phyloP scores from a whole-genome alignment of 148 eudicot genomes.

The Suaeda aralocaspica region DNA sequence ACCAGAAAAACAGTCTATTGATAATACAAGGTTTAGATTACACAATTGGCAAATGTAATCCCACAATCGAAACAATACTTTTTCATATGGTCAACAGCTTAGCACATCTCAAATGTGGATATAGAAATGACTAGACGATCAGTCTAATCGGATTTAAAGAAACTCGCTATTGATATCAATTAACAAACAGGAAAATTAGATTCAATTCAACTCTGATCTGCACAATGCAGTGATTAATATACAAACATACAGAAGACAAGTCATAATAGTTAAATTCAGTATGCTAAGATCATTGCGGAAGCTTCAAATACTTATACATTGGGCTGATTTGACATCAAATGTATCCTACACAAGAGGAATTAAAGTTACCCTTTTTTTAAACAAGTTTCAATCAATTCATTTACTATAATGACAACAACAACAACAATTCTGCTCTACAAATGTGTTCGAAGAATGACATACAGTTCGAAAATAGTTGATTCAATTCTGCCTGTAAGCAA shows the following conservation, averaged over 20 bases:
- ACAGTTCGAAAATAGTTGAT: background rate
- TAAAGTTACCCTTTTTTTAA: background rate
- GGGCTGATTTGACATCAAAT: background rate
- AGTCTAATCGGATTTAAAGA: too few species aligned
- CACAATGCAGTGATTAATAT: background rate
- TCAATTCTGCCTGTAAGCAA: constrained; percentile 56
- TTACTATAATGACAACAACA: constrained; percentile 1
- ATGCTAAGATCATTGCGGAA: background rate
- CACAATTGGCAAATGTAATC: too few species aligned
- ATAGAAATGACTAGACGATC: too few species aligned
- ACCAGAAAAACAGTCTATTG: too few species aligned
- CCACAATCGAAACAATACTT: too few species aligned
- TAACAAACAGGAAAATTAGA: too few species aligned
- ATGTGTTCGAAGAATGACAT: constrained; percentile 3
- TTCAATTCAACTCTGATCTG: too few species aligned
- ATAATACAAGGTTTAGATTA: too few species aligned
- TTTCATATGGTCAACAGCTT: too few species aligned
- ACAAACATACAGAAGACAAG: background rate
- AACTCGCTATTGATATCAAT: too few species aligned
- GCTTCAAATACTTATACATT: background rate
- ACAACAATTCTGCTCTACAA: background rate
- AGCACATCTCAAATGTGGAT: too few species aligned
- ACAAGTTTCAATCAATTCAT: constrained; percentile 1
- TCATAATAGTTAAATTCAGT: background rate
- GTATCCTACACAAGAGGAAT: constrained; percentile 10